Evolutionary conservation across 768 basidiomycete species (phyloP).

Genomic region (Lentinula aciculospora): DNA sequence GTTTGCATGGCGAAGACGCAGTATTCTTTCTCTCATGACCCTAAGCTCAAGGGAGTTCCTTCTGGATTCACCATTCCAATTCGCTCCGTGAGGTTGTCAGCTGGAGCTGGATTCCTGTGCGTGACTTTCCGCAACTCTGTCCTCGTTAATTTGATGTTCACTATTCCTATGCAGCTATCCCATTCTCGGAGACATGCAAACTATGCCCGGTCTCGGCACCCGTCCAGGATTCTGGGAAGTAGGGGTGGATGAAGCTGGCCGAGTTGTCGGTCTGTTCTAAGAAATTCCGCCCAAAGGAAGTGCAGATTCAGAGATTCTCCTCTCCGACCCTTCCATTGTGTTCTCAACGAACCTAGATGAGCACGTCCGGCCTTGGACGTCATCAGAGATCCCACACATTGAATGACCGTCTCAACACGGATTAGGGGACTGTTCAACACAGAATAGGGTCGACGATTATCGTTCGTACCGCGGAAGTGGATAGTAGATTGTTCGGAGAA

Average conservation of each 20-base stretch:
- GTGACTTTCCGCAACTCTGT: neutral
- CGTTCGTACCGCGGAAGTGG: neutral
- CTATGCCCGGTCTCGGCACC: slow-evolving; percentile 94
- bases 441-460: slow-evolving; percentile 12
- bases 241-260: slow-evolving; percentile 75
- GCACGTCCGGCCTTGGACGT: neutral
- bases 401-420: slow-evolving; percentile 31
- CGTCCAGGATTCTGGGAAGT: slow-evolving; percentile 95
- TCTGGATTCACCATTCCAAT: slow-evolving; percentile 91
- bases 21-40: slow-evolving; percentile 95
- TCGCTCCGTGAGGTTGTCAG: slow-evolving; percentile 79
- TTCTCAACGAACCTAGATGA: slow-evolving; percentile 8
- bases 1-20: slow-evolving; percentile 99
- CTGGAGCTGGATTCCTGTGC: slow-evolving; percentile 90
- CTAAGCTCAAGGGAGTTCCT: slow-evolving; percentile 85
- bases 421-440: slow-evolving; percentile 34
- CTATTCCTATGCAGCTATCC: slow-evolving; percentile 38
- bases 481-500: neutral
- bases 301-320: slow-evolving; percentile 8
- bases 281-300: neutral
- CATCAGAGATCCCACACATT: slow-evolving; percentile 13
- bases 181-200: slow-evolving; percentile 94
- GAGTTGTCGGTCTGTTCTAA: slow-evolving; percentile 85
- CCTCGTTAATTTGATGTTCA: neutral
- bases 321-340: slow-evolving; percentile 3